Base-by-base conservation (phyloP, 2,329 filamentous ascomycete species). In the Cadophora gregata region DNA sequence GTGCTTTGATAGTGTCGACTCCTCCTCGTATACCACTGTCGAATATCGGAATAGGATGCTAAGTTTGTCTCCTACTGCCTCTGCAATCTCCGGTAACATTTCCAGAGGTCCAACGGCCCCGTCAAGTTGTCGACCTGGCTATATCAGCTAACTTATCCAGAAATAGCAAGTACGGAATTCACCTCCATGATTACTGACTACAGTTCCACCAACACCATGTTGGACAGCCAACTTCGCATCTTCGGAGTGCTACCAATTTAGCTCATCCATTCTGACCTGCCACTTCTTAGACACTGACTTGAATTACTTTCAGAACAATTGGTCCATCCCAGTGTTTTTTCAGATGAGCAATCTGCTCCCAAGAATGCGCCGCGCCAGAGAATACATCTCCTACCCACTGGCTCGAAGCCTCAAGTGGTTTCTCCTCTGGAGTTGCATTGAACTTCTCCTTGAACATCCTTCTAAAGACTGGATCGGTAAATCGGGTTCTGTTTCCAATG, bases 401-500 rank as follows among this genome's bases (percentile, higher is more conserved):
- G 16, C 78, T 74, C 4, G 82, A 82, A 1, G 87, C 87, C n/a
- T 79, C 75, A 0, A 82, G 51, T 9, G 8, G 85, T 81, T 74
- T 86, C 83, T 48, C 81, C 65, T 68, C 77, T 73, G 79, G 78
- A n/a, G 77, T 77, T 1, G 77, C 79, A 0, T 82, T 83, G n/a
- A 76, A 78, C 80, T 64, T 85, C 82, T 75, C 81, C 47, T 84
- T 82, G 73, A 88, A 88, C 59, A 85, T 84, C 33, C 79, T 77
- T 19, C 85, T 81, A 76, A 91, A 92, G 0, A 88, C 87, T 0
- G 89, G 88, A 73, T 93, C 90, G 1, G 83, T 83, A 70, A 93
- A 88, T 1, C 89, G 90, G 2, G 89, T 82, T 53, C 84, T 81
- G 60, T 86, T 84, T 2, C 90, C 90, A 10, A 85, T 76, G 0